Base-by-base conservation (phyloP, 164 flowering plant species). In the Aristolochia californica region DNA sequence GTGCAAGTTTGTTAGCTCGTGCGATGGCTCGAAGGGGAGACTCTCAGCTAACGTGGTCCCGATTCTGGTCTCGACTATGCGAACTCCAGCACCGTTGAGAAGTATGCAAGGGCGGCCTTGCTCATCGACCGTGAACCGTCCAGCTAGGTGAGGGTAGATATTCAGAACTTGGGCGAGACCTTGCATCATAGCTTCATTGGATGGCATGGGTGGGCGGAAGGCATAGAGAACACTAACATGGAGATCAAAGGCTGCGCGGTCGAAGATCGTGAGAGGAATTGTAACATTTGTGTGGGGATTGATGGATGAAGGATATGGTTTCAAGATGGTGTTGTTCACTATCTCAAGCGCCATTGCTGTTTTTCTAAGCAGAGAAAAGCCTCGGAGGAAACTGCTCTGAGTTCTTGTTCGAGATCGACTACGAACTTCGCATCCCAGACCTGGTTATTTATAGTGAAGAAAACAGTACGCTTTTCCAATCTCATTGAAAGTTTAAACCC, bases 211-310 rank as follows among this genome's bases (percentile, higher is more conserved):
- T 9, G 61, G 49, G 12, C 45, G 20, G 49, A 27, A 63, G 61
- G 60, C 56, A 21, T 43, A 57, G 45, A 63, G 44, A 13, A 50
- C 24, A 7, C 24, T 18, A 18, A 63, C 43, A 27, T 63, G 67
- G 28, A 49, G 60, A 20, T 63, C 57, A 28, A 56, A 56, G 49
- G 67, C 55, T 13, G 55, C 67, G 1, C 48, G 22, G 61, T 63
- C 67, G 27, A 63, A 63, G 61, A 57, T 48, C 43, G 60, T 63
- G 43, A 63, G 61, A 0, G 61, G 61, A 4, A 57, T 20, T 11
- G 2, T 20, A 30, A 53, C 20, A 16, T 53, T 54, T 22, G 53
- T 14, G 47, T 22, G 1, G 53, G 58, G 43, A 58, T 25, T 26
- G 10, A 17, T 5, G 7, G 22, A 4, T 18, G 60, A 26, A 27